Evolutionary conservation across 2,329 filamentous ascomycete species (phyloP).

Genomic region (Epicoccum nigrum): DNA sequence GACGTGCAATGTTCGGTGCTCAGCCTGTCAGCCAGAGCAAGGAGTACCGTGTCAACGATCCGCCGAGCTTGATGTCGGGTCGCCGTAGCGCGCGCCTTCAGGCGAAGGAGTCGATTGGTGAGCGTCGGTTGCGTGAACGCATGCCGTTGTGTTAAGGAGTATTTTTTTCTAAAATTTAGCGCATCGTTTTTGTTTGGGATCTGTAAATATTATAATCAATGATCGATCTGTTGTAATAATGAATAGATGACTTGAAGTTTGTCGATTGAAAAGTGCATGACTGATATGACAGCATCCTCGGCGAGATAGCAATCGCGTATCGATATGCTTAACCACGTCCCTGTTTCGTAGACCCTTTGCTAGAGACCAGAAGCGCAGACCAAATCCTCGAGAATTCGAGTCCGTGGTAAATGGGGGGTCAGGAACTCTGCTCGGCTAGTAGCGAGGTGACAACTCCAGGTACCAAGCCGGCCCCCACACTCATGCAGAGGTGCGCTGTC

Average conservation of each 20-base stretch:
- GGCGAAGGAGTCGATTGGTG: background rate
- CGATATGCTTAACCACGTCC: too few relatives aligned
- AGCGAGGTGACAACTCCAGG: constrained; percentile 2
- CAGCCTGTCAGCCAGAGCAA: constrained; percentile 26
- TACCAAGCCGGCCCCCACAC: background rate
- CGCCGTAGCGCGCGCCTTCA: constrained; percentile 1
- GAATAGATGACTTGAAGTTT: too few relatives aligned
- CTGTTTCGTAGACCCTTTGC: too few relatives aligned
- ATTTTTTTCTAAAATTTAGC: background rate
- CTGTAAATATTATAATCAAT: too few relatives aligned
- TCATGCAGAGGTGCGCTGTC: constrained; percentile 5
- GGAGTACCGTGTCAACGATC: constrained; percentile 21
- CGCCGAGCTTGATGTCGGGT: constrained; percentile 16
- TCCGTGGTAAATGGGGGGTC: background rate
- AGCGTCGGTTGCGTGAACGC: background rate
- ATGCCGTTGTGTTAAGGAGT: background rate
- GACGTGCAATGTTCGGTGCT: constrained; percentile 19
- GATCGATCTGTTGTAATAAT: too few relatives aligned
- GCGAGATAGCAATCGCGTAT: too few relatives aligned
- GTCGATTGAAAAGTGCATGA: too few relatives aligned
- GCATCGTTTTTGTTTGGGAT: background rate
- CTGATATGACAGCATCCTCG: too few relatives aligned
- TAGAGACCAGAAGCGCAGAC: too few relatives aligned
- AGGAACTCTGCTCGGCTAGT: background rate
- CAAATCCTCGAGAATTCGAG: background rate